Base-by-base conservation (phyloP, 148 eudicot species). In the Silene uniflora region DNA sequence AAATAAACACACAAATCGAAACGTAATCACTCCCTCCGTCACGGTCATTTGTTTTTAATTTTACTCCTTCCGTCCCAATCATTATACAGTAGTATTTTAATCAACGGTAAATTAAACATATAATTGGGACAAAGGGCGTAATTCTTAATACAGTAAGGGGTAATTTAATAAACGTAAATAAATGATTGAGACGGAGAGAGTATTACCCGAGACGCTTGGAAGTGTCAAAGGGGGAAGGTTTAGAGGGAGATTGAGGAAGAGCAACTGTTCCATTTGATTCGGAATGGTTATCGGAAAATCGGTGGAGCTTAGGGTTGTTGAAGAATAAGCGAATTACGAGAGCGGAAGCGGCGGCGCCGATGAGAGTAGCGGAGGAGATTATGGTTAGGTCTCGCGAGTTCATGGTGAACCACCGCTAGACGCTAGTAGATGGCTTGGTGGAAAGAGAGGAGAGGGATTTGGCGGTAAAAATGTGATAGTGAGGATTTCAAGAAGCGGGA, bases 191-290 rank as follows among this genome's bases (percentile, higher is more conserved):
- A 35, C 10, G 17, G 16, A 62, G 21, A 67, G 11, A 42, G 74
- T 81, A 21, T 12, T 39, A 93, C 97, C 92, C 89, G 76, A 62
- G 79, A 44, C 98, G 89, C 71, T 93, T 93, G 47, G 97, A 77
- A 35, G 92, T 81, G 75, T 91, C 88, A 64, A 83, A 93, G 22
- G 97, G 98, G 59, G 78, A 78, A 62, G 18, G 84, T 61, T 73
- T 10, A 12, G 80, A 54, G 16, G 59, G 14, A 22, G 72, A 63
- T 59, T 69, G 69, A 59, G 59, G 52, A 18, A 44, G 65, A 71
- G 61, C 73, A 55, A 49, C 71, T 60, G 42, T 46, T 21, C 63
- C 72, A 66, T 67, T 82, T 54, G 83, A 66, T 5, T 75, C 17
- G 19, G 80, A 55, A 42, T 29, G 47, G 69, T 63, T 56, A 12